These are phyloP conservation scores for Backusella mclennaniae DNA, from an alignment of 192 early-diverging fungal species.

Conservation along the genomic window DNA sequence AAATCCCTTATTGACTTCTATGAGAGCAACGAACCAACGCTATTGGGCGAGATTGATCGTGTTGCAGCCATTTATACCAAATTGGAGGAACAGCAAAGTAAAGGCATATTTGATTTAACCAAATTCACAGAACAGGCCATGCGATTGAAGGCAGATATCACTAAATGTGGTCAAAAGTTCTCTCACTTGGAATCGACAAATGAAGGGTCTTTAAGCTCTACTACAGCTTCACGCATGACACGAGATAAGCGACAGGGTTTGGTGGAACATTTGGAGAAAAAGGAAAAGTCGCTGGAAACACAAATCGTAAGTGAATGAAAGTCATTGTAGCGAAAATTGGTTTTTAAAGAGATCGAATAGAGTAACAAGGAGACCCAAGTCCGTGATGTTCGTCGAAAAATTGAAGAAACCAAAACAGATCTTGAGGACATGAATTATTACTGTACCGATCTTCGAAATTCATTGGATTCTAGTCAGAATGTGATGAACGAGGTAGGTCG, in stretches of 20 bases:
- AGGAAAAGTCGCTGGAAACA: slow-evolving; percentile 63
- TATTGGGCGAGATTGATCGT: slow-evolving; percentile 64
- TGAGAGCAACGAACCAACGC: slow-evolving; percentile 49
- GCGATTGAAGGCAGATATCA: slow-evolving; percentile 79
- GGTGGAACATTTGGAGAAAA: slow-evolving; percentile 77
- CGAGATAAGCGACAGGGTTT: slow-evolving; percentile 85
- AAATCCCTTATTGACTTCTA: slow-evolving; percentile 16
- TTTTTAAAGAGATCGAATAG: slow-evolving; percentile 23
- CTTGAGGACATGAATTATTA: slow-evolving; percentile 59
- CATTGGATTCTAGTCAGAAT: slow-evolving; percentile 49
- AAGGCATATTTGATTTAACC: slow-evolving; percentile 75
- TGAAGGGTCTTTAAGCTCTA: too few species aligned
- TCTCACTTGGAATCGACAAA: slow-evolving; percentile 55
- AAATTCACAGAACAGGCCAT: slow-evolving; percentile 42
- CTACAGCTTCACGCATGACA: slow-evolving; percentile 27
- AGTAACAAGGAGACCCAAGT: slow-evolving; percentile 63
- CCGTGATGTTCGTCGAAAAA: slow-evolving; percentile 45
- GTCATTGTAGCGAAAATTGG: neutral
- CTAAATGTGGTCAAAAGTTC: slow-evolving; percentile 85
- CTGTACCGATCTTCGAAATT: slow-evolving; percentile 61
- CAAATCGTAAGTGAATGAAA: slow-evolving; percentile 57
- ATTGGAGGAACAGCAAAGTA: slow-evolving; percentile 82
- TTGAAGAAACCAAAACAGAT: slow-evolving; percentile 51
- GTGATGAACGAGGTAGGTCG: slow-evolving; percentile 55
- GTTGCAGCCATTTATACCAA: slow-evolving; percentile 68